These are phyloP conservation scores for Tremellales sp. DNA, from an alignment of 1,284 basidiomycete species.

Conservation along the genomic window DNA sequence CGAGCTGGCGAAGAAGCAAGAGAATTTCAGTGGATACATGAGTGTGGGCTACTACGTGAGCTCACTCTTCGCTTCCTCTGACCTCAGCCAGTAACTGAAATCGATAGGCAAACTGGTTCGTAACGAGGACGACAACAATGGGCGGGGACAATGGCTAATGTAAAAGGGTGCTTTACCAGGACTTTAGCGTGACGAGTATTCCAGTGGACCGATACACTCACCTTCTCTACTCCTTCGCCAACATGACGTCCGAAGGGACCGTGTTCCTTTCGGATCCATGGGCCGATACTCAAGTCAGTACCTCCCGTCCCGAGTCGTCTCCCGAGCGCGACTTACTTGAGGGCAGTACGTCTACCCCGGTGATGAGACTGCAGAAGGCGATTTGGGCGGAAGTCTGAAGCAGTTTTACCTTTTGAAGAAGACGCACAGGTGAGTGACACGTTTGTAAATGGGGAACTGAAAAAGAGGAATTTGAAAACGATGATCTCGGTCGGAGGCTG, in stretches of 20 bases:
- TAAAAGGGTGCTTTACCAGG: neutral
- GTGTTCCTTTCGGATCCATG: slow-evolving; percentile 68
- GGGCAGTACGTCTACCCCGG: neutral
- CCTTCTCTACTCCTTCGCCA: slow-evolving; percentile 80
- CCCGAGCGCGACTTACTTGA: neutral
- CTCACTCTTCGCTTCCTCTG: neutral
- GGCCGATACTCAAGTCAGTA: slow-evolving; percentile 63
- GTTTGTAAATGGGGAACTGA: neutral
- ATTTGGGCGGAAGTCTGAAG: neutral
- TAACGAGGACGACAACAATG: neutral
- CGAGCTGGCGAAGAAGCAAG: neutral
- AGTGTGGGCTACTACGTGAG: neutral
- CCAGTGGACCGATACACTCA: slow-evolving; percentile 64
- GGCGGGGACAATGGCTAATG: too few relatives aligned
- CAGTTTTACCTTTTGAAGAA: neutral
- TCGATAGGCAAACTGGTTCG: neutral
- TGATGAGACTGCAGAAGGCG: neutral
- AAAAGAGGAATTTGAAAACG: slow-evolving; percentile 52
- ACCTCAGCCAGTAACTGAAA: too few relatives aligned
- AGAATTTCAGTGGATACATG: neutral
- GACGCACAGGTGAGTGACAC: neutral
- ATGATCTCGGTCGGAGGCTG: slow-evolving; percentile 73
- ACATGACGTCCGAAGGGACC: slow-evolving; percentile 60
- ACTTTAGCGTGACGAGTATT: slow-evolving; percentile 39
- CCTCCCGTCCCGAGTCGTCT: neutral